Base-by-base conservation (phyloP, 2,329 filamentous ascomycete species). In the Pseudovirgaria hyperparasitica region DNA sequence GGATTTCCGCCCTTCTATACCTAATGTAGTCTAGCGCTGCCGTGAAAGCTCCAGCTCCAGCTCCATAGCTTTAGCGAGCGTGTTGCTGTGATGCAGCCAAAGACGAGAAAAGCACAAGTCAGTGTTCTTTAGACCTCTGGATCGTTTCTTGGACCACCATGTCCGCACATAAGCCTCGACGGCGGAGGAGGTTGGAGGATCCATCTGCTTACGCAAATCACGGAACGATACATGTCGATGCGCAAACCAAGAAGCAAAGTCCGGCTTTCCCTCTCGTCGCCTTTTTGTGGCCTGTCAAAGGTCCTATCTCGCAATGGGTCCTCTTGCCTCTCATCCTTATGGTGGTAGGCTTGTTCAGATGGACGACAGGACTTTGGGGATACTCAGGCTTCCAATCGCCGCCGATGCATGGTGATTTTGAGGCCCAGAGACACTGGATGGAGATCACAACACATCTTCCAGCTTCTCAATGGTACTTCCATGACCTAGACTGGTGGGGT, bases 361-460 rank as follows among this genome's bases (percentile, higher is more conserved):
- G 90, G 90, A 78, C 82, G 17, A 80, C 84, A 25, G 80, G 85
- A 16, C 64, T 96, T 22, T 96, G 90, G 82, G 84, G 82, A 31
- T 94, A 96, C 54, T 98, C 90, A 43, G 90, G 87, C 30, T 81
- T 77, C 45, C 63, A 77, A 32, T 72, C 71, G 33, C 86, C 86
- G 19, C 90, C 90, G 5, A 85, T 94, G 74, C 81, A 86, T 48
- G 90, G 90, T 39, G 90, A 98, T 55, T 98, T 93, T 57, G 90
- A 98, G 61, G 90, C 92, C 4, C 90, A 98, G 54, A 66, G 90
- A 42, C 90, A 98, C 55, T 98, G 90, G 90, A 93, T 98, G 86
- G 90, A 98, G 49, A 65, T 98, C 38, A 94, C 90, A 2, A 81
- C 73, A 6, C 73, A 93, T 33, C 64, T 98, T 2, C 90, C 90